These are phyloP conservation scores for Alnus rubra DNA, from an alignment of 306 rosid genomes.

Conservation along the genomic window DNA sequence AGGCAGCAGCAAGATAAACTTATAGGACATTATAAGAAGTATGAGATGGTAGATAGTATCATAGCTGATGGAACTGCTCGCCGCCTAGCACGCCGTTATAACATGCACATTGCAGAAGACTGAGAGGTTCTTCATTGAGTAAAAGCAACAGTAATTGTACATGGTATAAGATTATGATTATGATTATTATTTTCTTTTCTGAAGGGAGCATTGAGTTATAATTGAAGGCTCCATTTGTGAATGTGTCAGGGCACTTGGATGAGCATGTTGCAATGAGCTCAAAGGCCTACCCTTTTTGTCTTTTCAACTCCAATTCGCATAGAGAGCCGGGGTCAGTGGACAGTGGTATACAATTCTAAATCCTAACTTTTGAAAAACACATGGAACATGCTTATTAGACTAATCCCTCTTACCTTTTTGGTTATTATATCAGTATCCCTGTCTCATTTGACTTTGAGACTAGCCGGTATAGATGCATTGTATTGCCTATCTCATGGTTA, in stretches of 20 bases:
- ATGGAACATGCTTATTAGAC: neutral
- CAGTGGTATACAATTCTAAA: neutral
- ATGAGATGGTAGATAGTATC: conserved; percentile 49
- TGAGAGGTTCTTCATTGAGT: conserved; percentile 3
- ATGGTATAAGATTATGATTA: neutral
- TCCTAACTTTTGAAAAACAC: neutral
- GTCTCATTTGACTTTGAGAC: neutral
- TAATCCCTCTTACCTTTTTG: neutral
- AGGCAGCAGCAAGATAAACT: conserved; percentile 56
- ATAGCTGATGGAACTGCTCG: conserved; percentile 59
- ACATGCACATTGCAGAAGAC: conserved; percentile 35
- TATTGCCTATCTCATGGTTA: neutral
- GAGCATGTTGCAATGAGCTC: no score
- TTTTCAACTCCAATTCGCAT: neutral
- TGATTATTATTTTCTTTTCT: neutral
- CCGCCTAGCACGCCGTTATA: conserved; percentile 50
- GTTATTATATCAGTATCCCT: neutral
- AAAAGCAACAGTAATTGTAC: neutral
- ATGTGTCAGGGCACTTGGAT: neutral
- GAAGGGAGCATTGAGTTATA: neutral
- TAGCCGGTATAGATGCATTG: neutral
- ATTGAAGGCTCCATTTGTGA: neutral
- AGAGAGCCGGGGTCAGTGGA: neutral
- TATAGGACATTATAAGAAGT: conserved; percentile 51
- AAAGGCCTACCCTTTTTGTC: neutral